These are phyloP conservation scores for Tothia fuscella DNA, from an alignment of 2,329 filamentous ascomycete species.

Conservation along the genomic window DNA sequence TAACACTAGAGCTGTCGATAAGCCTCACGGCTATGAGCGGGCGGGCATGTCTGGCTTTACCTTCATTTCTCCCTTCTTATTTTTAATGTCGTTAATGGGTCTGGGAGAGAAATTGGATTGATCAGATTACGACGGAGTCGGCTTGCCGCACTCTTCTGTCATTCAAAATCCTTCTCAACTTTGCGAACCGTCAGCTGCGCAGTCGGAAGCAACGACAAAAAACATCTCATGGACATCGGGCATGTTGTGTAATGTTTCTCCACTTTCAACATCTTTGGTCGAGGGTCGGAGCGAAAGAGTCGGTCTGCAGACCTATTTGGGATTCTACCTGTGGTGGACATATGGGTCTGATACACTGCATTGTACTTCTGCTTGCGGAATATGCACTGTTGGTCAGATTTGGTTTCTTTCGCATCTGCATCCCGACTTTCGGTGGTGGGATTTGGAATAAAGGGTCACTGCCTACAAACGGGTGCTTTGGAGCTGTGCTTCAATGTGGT, in stretches of 20 bases:
- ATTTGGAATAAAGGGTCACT: not conserved
- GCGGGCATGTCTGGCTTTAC: constrained; percentile 25
- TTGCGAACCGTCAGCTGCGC: not conserved
- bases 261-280: not conserved
- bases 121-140: constrained; percentile 11
- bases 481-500: constrained; percentile 5
- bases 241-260: constrained; percentile 9
- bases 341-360: too few species aligned
- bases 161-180: not conserved
- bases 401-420: not conserved
- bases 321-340: constrained; percentile 3
- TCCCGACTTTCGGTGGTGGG: not conserved
- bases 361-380: constrained; percentile 8
- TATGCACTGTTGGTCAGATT: not conserved
- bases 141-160: not conserved
- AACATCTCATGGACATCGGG: constrained; percentile 3
- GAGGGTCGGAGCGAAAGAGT: constrained; percentile 1
- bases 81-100: constrained; percentile 29
- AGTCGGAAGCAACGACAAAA: constrained; percentile 1
- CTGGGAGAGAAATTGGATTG: not conserved
- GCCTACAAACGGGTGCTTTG: constrained; percentile 3
- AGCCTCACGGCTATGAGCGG: constrained; percentile 32
- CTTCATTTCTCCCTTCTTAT: constrained; percentile 17
- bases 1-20: constrained; percentile 21
- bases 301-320: constrained; percentile 5